phyloP scores from a whole-genome alignment of 108 stramenopile genomes.

The Cyclotella cryptica region DNA sequence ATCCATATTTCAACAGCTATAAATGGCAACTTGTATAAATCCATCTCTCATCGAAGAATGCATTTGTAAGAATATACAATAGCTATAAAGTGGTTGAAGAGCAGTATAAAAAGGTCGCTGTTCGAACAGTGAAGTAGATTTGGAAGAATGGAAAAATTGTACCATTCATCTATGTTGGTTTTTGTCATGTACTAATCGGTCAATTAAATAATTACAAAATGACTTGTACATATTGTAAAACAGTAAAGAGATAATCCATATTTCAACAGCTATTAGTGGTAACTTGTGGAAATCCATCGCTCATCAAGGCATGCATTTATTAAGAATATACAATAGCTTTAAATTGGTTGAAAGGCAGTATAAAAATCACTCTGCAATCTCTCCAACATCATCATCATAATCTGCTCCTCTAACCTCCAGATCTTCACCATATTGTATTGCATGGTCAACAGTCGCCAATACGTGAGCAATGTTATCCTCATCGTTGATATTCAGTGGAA shows the following conservation, averaged over 20 bases:
- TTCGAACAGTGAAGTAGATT: constrained; percentile 27
- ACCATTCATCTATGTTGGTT: too few species aligned
- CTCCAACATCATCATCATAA: constrained; percentile 54
- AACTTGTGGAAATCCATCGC: too few species aligned
- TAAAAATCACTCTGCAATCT: constrained; percentile 2
- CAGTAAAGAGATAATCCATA: too few species aligned
- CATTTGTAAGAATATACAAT: too few species aligned
- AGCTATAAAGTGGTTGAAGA: neutral
- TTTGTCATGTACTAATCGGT: too few species aligned
- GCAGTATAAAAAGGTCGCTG: neutral
- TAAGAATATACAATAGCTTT: neutral
- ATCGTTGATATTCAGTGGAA: constrained; percentile 92
- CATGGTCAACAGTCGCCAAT: constrained; percentile 89
- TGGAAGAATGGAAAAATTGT: neutral
- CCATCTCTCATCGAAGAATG: too few species aligned
- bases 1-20: too few species aligned
- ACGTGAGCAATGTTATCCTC: constrained; percentile 92
- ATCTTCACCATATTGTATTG: constrained; percentile 96
- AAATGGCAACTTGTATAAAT: too few species aligned
- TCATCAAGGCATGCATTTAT: too few species aligned
- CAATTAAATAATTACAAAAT: too few species aligned
- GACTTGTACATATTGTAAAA: too few species aligned
- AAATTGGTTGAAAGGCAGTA: neutral
- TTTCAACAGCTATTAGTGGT: too few species aligned
- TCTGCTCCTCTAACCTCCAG: constrained; percentile 83